These are phyloP conservation scores for Lavandula angustifolia DNA, from an alignment of 257 asterid genomes.

Conservation along the genomic window DNA sequence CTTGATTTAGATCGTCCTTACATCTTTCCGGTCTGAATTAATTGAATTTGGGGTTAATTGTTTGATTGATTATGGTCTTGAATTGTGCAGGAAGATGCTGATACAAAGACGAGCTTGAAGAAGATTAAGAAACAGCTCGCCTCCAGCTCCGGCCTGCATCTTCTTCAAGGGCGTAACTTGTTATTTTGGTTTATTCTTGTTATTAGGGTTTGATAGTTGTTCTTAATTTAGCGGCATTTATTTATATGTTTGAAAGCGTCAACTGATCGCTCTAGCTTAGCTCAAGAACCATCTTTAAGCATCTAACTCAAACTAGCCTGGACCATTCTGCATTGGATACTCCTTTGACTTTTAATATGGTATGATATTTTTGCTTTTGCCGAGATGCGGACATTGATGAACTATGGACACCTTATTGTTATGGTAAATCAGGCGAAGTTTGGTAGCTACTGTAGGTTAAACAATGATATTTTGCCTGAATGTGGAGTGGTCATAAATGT, in stretches of 20 bases:
- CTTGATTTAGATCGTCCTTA: neutral
- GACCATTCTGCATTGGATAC: neutral
- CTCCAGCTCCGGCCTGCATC: slow-evolving; percentile 87
- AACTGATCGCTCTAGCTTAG: slow-evolving; percentile 17
- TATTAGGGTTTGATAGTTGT: neutral
- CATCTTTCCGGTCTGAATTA: neutral
- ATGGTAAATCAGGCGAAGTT: neutral
- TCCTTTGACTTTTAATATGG: neutral
- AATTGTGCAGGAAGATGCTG: slow-evolving; percentile 65
- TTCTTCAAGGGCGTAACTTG: slow-evolving; percentile 76
- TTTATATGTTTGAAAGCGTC: neutral
- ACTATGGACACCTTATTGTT: neutral
- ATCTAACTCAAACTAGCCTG: neutral
- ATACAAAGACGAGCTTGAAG: slow-evolving; percentile 89
- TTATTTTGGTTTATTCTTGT: no score
- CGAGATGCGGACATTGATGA: neutral
- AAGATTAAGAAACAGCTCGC: slow-evolving; percentile 97
- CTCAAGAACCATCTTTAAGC: slow-evolving; percentile 4
- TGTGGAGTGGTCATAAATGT: no score
- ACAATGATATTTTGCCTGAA: neutral
- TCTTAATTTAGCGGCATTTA: slow-evolving; percentile 20
- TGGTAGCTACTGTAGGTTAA: neutral
- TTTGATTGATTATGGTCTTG: slow-evolving; percentile 19
- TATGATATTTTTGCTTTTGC: neutral
- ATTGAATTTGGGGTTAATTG: slow-evolving; percentile 13